Conservation (phyloP, 2,329 filamentous ascomycete species). For the Aspergillus novofumigatus region DNA sequence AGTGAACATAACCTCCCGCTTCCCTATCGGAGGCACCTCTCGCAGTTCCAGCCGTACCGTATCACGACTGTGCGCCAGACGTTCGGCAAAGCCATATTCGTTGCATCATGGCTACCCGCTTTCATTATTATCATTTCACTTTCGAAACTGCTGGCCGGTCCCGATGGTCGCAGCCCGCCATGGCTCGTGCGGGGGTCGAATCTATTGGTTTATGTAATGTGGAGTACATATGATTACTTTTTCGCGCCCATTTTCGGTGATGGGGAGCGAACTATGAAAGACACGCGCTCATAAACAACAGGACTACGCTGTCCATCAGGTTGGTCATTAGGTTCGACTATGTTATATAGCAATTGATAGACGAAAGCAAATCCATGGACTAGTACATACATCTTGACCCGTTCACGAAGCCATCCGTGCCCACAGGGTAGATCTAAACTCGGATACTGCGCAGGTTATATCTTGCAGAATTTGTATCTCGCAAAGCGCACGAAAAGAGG, state of each 20-base stretch:
- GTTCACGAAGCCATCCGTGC: background rate
- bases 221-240: slow-evolving; percentile 60
- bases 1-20: slow-evolving; percentile 72
- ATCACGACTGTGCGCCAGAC: slow-evolving; percentile 64
- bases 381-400: background rate
- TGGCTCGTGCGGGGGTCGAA: slow-evolving; percentile 59
- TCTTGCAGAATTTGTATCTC: background rate
- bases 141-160: slow-evolving; percentile 50
- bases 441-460: background rate
- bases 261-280: slow-evolving; percentile 63
- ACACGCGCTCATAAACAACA: slow-evolving; percentile 9
- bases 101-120: slow-evolving; percentile 55
- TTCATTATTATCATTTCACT: slow-evolving; percentile 52
- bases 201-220: slow-evolving; percentile 54
- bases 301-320: background rate
- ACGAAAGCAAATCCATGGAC: background rate
- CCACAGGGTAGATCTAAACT: background rate
- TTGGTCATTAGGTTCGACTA: background rate
- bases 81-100: slow-evolving; percentile 62
- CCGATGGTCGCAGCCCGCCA: slow-evolving; percentile 62
- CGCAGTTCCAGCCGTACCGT: slow-evolving; percentile 64
- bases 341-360: background rate
- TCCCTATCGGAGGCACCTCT: slow-evolving; percentile 72
- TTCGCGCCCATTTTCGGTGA: slow-evolving; percentile 74
- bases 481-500: background rate